Evolutionary conservation across 208 protist species (phyloP).

Genomic region (Vickermania ingenoplastis): DNA sequence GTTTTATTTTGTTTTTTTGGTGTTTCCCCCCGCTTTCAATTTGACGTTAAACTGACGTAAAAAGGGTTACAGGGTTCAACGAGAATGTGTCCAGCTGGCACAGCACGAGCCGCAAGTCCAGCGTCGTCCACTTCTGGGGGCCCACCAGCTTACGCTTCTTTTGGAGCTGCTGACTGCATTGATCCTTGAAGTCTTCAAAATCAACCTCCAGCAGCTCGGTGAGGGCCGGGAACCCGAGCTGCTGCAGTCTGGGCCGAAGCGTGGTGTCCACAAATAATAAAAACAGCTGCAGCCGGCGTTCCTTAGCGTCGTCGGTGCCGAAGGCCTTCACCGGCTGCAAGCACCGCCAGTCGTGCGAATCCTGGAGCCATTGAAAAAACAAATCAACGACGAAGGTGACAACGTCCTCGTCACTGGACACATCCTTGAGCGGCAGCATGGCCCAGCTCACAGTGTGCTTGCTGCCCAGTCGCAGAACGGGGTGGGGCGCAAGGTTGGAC

Average conservation of each 20-base stretch:
- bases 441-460: conserved; percentile 22
- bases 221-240: conserved; percentile 18
- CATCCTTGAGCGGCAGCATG: conserved; percentile 20
- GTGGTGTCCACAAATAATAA: conserved; percentile 26
- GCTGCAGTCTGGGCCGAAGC: conserved; percentile 17
- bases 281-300: conserved; percentile 22
- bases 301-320: background rate
- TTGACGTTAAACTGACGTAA: background rate
- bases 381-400: conserved; percentile 25
- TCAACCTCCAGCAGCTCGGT: background rate
- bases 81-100: conserved; percentile 30
- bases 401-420: conserved; percentile 27
- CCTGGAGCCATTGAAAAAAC: conserved; percentile 58
- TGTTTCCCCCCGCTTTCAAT: too few species aligned
- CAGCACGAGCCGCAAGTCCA: conserved; percentile 49
- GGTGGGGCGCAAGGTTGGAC: conserved; percentile 37
- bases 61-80: conserved; percentile 4
- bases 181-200: background rate
- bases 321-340: conserved; percentile 27
- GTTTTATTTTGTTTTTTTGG: too few species aligned
- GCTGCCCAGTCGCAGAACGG: conserved; percentile 12
- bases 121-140: conserved; percentile 48
- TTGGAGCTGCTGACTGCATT: conserved; percentile 5
- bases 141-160: conserved; percentile 24
- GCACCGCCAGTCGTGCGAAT: conserved; percentile 52